Percentiles rank a stretch among this genome's conserved stretches.
phyloP scores from a whole-genome alignment of 306 rosid genomes.

The Adenanthera pavonina region DNA sequence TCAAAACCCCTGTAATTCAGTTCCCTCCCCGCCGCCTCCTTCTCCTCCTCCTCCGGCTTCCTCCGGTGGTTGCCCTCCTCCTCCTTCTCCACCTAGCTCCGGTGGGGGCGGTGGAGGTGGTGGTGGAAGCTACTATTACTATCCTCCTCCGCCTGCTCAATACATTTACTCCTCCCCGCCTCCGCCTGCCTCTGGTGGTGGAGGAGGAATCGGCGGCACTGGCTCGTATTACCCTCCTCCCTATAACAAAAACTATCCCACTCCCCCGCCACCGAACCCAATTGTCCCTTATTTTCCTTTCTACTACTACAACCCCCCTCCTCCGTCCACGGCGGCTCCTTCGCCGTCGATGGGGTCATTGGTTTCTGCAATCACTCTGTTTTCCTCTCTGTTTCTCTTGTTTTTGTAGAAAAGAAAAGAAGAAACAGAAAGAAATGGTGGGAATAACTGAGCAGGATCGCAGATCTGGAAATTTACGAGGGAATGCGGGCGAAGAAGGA shows the following conservation, averaged over 20 bases:
- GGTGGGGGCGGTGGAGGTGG: slow-evolving; percentile 40
- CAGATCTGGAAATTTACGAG: slow-evolving; percentile 64
- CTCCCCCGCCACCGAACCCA: slow-evolving; percentile 97
- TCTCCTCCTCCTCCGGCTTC: slow-evolving; percentile 45
- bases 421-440: neutral
- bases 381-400: slow-evolving; percentile 38
- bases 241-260: slow-evolving; percentile 52
- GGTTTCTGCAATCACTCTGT: slow-evolving; percentile 31
- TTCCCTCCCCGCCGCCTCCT: slow-evolving; percentile 64
- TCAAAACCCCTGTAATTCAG: slow-evolving; percentile 71
- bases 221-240: slow-evolving; percentile 76
- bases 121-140: slow-evolving; percentile 42
- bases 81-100: slow-evolving; percentile 63
- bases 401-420: slow-evolving; percentile 43
- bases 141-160: slow-evolving; percentile 76
- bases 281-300: slow-evolving; percentile 93
- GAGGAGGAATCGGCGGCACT: slow-evolving; percentile 41
- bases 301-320: slow-evolving; percentile 78
- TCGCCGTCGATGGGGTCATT: neutral
- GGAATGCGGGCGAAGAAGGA: slow-evolving; percentile 17
- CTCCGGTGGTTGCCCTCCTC: slow-evolving; percentile 67
- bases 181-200: slow-evolving; percentile 68
- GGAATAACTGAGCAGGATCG: slow-evolving; percentile 60
- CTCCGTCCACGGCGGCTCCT: slow-evolving; percentile 49
- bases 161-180: slow-evolving; percentile 59